phyloP scores from a whole-genome alignment of 805 yeast genomes.

The Saccharomyces jurei region DNA sequence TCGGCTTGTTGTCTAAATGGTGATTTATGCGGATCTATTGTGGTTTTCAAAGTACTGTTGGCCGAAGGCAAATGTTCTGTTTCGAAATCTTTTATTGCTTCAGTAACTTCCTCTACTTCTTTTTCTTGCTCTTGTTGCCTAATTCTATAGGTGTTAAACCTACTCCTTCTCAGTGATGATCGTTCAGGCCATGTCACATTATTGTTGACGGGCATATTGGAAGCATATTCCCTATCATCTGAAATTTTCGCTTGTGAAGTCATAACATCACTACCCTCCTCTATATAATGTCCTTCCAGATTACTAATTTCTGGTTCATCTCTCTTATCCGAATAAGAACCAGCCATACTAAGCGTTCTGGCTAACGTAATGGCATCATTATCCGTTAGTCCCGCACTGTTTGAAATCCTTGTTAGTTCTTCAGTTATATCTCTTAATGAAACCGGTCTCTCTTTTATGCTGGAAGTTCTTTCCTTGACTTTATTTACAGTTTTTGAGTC shows the following conservation, averaged over 20 bases:
- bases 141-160: conserved; percentile 42
- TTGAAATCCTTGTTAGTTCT: conserved; percentile 65
- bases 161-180: conserved; percentile 34
- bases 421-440: conserved; percentile 61
- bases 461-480: neutral
- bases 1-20: neutral
- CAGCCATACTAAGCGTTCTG: conserved; percentile 61
- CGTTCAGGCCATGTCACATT: conserved; percentile 21
- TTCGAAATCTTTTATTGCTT: neutral
- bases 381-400: conserved; percentile 66
- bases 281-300: neutral
- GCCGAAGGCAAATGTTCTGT: neutral
- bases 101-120: neutral
- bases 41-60: neutral
- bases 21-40: neutral
- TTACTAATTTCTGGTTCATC: neutral
- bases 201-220: conserved; percentile 21
- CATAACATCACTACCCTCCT: neutral
- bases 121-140: conserved; percentile 19
- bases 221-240: conserved; percentile 22
- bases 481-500: conserved; percentile 12
- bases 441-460: conserved; percentile 29
- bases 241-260: neutral
- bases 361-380: conserved; percentile 78
- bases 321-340: conserved; percentile 37